Evolutionary conservation across 169 alveolate genomes (phyloP), one percentile per base, ranked within the genome.

Genomic region (Plasmodium vinckei): DNA sequence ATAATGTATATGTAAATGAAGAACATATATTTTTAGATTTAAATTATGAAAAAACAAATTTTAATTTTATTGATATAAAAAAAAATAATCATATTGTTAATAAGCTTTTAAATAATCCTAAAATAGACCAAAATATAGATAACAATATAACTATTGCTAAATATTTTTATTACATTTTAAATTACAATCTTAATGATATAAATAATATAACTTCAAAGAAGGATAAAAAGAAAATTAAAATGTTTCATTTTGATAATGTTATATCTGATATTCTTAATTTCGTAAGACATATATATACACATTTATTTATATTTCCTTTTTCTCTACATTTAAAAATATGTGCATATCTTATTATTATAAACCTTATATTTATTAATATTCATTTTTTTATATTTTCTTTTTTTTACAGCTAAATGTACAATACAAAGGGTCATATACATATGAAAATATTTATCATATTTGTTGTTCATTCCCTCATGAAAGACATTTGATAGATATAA

Each of bases 401-500:
- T 13, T 67, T 44, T 13, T 61, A 10, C 54, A 79, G 89, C 47
- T 79, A 60, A 79, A 79, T 46, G 59, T 79, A 61, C 84, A 79
- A 17, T 79, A 79, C 54, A 79, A 67, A 61, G 89, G 89, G 17
- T 79, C 89, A 27, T 67, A 79, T 27, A 67, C 60, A 5, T 82
- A 79, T 56, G 89, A 79, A 46, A 79, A 79, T 47, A 79, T 79
- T 67, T 79, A 79, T 71, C 65, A 79, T 19, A 71, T 79, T 23
- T 79, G 72, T 27, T 79, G 89, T 15, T 57, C 89, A 21, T 79
- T 79, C 54, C 89, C 89, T 5, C 68, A 79, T 25, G 89, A 79
- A 33, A 51, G 89, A 21, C 89, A 79, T 54, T 67, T 79, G 33
- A 79, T 79, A 42, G 89, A 79, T 33, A 54, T 79, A 54, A 47